Evolutionary conservation across 805 yeast genomes (phyloP), one percentile per base, ranked within the genome.

Genomic region (Wickerhamiella azyma): DNA sequence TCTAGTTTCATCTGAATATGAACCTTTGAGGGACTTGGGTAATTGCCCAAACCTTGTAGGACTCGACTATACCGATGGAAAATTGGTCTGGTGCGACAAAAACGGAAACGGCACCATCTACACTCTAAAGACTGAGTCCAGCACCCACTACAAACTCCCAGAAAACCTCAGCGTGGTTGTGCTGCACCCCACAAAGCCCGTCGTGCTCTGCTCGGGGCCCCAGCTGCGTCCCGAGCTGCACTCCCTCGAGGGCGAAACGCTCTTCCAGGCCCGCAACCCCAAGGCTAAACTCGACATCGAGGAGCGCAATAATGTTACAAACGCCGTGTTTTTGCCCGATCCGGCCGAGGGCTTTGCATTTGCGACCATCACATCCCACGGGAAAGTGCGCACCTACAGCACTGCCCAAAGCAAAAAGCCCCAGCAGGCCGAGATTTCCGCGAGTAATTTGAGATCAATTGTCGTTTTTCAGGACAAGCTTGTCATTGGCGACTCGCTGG

Each of bases 191-290:
- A 55, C 60, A 13, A 69, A 66, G 17, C 59, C 60, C 18, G 60
- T 77, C 1, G 76, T 82, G 61, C 94, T 92, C 1, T 75, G 68
- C 55, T 96, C 96, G 30, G 98, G 97, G 26, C 76, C 84, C 57
- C 94, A 86, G 54, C 77, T 77, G 49, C 88, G 84, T 59, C 64
- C 83, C 5, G 74, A 73, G 59, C 73, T 40, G 53, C 65, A 55
- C 40, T 43, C 41, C 18, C 36, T 60, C 1, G 47, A 53, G 4
- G 61, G 57, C n/a, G 45, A 60, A 5, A 17, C 53, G 18, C 50
- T 81, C 4, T 88, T 81, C 71, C 69, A 72, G 52, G 94, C 81
- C 2, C 82, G 82, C 58, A 85, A 85, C 60, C 94, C 85, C n/a
- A 76, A 80, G 49, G 79, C 84, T 54, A 75, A 72, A 51, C 64